phyloP scores from a whole-genome alignment of 2,329 filamentous ascomycete genomes.

The Trichoderma breve region DNA sequence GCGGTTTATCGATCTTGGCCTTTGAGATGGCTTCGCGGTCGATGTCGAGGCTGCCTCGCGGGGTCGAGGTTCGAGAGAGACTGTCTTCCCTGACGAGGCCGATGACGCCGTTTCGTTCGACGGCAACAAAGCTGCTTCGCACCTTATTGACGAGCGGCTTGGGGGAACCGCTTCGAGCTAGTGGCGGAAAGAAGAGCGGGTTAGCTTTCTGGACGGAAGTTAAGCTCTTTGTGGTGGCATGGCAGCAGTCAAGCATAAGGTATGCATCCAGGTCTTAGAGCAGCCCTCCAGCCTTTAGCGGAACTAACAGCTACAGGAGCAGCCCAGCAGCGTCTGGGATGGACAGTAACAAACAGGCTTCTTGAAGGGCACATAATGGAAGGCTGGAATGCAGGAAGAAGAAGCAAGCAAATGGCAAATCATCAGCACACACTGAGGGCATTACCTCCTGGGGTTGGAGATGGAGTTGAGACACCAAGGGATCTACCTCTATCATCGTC shows the following conservation, averaged over 20 bases:
- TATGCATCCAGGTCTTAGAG: neutral
- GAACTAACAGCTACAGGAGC: conserved; percentile 18
- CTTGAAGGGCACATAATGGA: conserved; percentile 25
- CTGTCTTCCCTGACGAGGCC: conserved; percentile 47
- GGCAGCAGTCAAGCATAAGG: neutral
- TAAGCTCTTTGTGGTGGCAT: neutral
- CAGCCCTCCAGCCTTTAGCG: neutral
- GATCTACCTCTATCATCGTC: conserved; percentile 71
- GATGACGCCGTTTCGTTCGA: conserved; percentile 63
- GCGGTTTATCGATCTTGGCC: conserved; percentile 23
- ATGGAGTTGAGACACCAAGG: conserved; percentile 49
- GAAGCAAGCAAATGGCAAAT: conserved; percentile 5
- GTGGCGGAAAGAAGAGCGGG: conserved; percentile 26
- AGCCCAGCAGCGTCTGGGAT: conserved; percentile 15
- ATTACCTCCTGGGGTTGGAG: conserved; percentile 25
- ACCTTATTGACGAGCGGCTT: conserved; percentile 74
- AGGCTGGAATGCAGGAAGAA: conserved; percentile 54
- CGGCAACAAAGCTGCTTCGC: conserved; percentile 70
- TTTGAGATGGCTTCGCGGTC: conserved; percentile 36
- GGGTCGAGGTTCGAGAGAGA: conserved; percentile 36
- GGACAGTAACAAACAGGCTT: conserved; percentile 16
- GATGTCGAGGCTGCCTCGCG: conserved; percentile 37
- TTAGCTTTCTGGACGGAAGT: conserved; percentile 16
- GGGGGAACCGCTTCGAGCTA: conserved; percentile 44
- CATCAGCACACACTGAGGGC: conserved; percentile 22